Conservation (phyloP, 331 rosid species). For the Cucumis variabilis region DNA sequence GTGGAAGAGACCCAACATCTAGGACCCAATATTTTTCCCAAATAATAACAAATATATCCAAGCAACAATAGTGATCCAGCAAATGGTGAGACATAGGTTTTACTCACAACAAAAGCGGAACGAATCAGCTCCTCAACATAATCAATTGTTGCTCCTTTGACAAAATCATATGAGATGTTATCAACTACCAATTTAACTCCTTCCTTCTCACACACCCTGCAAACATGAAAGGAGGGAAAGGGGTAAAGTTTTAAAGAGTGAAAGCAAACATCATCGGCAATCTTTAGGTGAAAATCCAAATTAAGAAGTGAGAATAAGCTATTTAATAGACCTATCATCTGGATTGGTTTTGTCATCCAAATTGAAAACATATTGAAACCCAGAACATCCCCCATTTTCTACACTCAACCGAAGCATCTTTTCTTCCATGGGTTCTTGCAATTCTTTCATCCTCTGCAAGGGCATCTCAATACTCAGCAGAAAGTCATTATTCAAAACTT, state of each 20-base stretch:
- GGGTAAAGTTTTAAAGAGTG: background rate
- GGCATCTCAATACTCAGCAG: constrained; percentile 13
- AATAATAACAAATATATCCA: background rate
- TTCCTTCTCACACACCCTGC: constrained; percentile 78
- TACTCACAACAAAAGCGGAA: constrained; percentile 79
- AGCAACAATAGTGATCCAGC: background rate
- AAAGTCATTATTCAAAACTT: background rate
- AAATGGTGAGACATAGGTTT: background rate
- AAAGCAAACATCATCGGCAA: constrained; percentile 2
- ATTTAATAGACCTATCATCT: constrained; percentile 68
- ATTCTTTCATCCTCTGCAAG: constrained; percentile 78
- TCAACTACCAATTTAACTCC: constrained; percentile 83
- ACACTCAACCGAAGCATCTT: constrained; percentile 87
- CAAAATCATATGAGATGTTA: constrained; percentile 78
- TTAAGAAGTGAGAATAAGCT: background rate
- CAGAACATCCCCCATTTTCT: constrained; percentile 97
- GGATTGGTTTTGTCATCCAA: constrained; percentile 67
- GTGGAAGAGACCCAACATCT: no score
- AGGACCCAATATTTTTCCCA: no score
- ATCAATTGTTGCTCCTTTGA: constrained; percentile 97
- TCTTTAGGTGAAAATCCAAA: background rate
- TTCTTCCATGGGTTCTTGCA: constrained; percentile 53
- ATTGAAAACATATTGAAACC: constrained; percentile 88
- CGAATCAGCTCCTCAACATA: constrained; percentile 95
- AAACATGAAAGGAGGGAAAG: constrained; percentile 17